Evolutionary conservation across 163 green algal genomes (phyloP).

Genomic region (Scenedesmus sp.): DNA sequence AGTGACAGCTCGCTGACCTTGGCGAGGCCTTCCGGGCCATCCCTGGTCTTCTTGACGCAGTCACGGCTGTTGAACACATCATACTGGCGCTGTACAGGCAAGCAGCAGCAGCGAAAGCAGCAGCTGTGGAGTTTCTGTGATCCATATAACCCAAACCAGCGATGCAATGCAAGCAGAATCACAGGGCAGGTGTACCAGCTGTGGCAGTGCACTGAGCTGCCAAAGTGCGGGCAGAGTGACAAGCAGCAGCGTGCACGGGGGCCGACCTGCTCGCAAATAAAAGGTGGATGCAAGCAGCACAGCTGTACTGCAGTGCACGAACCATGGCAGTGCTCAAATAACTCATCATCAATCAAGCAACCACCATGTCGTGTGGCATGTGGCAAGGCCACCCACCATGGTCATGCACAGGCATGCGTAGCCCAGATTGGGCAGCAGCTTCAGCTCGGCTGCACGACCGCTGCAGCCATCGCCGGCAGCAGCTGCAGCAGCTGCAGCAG

Average conservation of each 20-base stretch:
- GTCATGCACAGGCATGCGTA: constrained; percentile 80
- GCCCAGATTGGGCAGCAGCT: constrained; percentile 78
- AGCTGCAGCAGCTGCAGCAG: background rate
- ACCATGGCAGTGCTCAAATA: too few relatives aligned
- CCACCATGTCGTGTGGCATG: too few relatives aligned
- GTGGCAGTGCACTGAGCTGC: too few relatives aligned
- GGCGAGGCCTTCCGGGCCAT: constrained; percentile 59
- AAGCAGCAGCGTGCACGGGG: too few relatives aligned
- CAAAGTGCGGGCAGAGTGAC: too few relatives aligned
- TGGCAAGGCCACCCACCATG: too few relatives aligned
- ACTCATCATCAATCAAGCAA: too few relatives aligned
- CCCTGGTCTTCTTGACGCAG: constrained; percentile 54
- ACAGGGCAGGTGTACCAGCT: too few relatives aligned
- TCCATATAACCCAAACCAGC: too few relatives aligned
- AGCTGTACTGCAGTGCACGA: background rate
- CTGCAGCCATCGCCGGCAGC: background rate
- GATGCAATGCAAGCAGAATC: background rate
- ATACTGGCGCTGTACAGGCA: constrained; percentile 46
- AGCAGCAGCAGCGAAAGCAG: background rate
- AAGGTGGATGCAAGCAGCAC: too few relatives aligned
- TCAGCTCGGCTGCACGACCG: constrained; percentile 11
- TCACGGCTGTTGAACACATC: constrained; percentile 79
- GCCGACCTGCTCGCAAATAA: too few relatives aligned
- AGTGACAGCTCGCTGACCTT: constrained; percentile 64
- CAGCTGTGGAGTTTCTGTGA: too few relatives aligned